A percentile compares a stretch with the other conserved stretches of the same genome.
Conservation (phyloP, 2,329 filamentous ascomycete genomes). For the Botrytis fragariae region DNA sequence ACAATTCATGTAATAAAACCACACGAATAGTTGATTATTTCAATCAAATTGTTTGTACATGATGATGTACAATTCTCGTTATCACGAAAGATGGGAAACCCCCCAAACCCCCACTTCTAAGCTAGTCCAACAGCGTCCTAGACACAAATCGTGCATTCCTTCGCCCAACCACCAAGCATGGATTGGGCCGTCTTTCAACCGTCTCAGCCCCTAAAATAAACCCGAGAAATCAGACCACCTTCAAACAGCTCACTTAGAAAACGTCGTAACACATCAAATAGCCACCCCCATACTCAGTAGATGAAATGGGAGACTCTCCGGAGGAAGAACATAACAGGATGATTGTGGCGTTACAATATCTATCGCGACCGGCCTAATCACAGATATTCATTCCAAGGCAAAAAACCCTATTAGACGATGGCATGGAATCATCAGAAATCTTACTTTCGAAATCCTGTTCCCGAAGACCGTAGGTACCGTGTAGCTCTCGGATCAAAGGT, state of each 20-base stretch:
- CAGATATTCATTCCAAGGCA: too few species aligned
- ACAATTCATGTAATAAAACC: neutral
- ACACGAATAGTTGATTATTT: neutral
- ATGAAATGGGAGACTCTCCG: neutral
- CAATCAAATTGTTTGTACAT: neutral
- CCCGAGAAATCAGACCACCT: conserved; percentile 3
- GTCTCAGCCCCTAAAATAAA: neutral
- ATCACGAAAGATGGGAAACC: neutral
- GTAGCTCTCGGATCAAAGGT: neutral
- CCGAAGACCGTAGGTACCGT: neutral
- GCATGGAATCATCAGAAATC: neutral
- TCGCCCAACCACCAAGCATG: neutral
- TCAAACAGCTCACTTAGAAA: neutral
- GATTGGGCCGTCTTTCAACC: neutral
- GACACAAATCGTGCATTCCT: neutral
- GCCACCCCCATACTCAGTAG: neutral
- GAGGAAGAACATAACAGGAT: neutral
- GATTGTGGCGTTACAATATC: neutral
- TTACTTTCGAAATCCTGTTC: neutral
- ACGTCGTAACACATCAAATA: neutral
- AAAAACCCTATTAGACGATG: neutral
- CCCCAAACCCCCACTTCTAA: neutral
- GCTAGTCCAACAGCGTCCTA: neutral
- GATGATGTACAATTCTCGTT: neutral
- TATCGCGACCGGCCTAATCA: neutral